Evolutionary conservation across 1,284 basidiomycete species (phyloP).

Genomic region (Sporisorium iseilematis-ciliati): DNA sequence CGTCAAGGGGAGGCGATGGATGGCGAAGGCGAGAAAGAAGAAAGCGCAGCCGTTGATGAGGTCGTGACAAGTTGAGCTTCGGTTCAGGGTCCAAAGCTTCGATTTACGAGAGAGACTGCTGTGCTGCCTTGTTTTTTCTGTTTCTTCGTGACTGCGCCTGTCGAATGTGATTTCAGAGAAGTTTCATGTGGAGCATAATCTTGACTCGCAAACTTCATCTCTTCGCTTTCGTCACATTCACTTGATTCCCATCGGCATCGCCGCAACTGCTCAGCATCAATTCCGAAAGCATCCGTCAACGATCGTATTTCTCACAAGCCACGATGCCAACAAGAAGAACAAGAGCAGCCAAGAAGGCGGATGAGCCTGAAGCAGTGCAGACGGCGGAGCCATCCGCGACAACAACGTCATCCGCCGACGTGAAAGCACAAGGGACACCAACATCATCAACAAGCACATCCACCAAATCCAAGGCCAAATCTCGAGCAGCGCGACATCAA

Average conservation of each 20-base stretch:
- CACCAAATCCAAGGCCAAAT: constrained; percentile 22
- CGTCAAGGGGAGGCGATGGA: not conserved
- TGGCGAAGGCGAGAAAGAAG: not conserved
- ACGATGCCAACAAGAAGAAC: constrained; percentile 38
- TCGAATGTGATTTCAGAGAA: constrained; percentile 6
- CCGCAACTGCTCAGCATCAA: not conserved
- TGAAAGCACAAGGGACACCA: not conserved
- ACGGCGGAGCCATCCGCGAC: constrained; percentile 4
- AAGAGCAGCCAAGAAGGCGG: constrained; percentile 29
- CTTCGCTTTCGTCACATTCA: constrained; percentile 11
- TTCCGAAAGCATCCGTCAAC: not conserved
- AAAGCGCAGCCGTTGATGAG: constrained; percentile 9
- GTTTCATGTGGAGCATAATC: constrained; percentile 20
- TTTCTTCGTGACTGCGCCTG: constrained; percentile 1
- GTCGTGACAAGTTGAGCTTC: not conserved
- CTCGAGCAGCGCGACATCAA: constrained; percentile 30
- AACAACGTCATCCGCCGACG: not conserved
- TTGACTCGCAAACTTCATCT: not conserved
- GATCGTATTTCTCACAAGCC: not conserved
- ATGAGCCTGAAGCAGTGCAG: not conserved
- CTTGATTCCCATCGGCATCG: not conserved
- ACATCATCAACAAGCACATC: not conserved
- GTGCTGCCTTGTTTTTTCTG: not conserved
- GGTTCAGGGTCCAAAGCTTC: constrained; percentile 19
- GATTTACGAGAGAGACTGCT: constrained; percentile 1